Conservation (phyloP, 2,329 filamentous ascomycete genomes). For the Clarireedia homoeocarpa region DNA sequence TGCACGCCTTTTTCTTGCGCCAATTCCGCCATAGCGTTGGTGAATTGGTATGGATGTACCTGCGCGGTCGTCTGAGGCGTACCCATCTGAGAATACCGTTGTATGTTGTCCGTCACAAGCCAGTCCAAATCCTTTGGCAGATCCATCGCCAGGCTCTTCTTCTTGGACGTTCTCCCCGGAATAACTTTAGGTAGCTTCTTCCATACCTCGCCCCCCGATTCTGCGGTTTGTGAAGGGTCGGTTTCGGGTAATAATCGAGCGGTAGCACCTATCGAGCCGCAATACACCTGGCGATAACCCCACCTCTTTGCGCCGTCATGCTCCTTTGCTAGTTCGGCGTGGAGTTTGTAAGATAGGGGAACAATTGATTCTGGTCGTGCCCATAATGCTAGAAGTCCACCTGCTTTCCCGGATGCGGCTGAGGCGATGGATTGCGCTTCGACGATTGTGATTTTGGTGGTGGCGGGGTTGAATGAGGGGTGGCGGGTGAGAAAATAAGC, state of each 20-base stretch:
- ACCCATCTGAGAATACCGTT: slow-evolving; percentile 76
- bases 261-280: slow-evolving; percentile 42
- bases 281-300: slow-evolving; percentile 77
- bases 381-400: slow-evolving; percentile 83
- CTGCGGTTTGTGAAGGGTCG: neutral
- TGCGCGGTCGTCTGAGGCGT: slow-evolving; percentile 76
- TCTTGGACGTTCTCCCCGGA: slow-evolving; percentile 28
- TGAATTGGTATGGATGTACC: slow-evolving; percentile 89
- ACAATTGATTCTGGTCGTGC: slow-evolving; percentile 82
- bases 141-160: slow-evolving; percentile 43
- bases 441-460: slow-evolving; percentile 75
- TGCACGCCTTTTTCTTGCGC: slow-evolving; percentile 62
- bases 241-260: slow-evolving; percentile 14
- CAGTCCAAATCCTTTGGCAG: slow-evolving; percentile 78
- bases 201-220: slow-evolving; percentile 33
- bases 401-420: slow-evolving; percentile 92
- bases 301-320: slow-evolving; percentile 71
- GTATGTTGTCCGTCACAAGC: slow-evolving; percentile 61
- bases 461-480: slow-evolving; percentile 64
- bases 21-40: slow-evolving; percentile 70
- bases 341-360: slow-evolving; percentile 75
- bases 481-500: slow-evolving; percentile 90
- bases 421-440: slow-evolving; percentile 81
- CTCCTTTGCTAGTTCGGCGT: slow-evolving; percentile 75
- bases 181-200: slow-evolving; percentile 56